Evolutionary conservation across 192 early-diverging fungal species (phyloP).

Genomic region (Coemansia sp.): DNA sequence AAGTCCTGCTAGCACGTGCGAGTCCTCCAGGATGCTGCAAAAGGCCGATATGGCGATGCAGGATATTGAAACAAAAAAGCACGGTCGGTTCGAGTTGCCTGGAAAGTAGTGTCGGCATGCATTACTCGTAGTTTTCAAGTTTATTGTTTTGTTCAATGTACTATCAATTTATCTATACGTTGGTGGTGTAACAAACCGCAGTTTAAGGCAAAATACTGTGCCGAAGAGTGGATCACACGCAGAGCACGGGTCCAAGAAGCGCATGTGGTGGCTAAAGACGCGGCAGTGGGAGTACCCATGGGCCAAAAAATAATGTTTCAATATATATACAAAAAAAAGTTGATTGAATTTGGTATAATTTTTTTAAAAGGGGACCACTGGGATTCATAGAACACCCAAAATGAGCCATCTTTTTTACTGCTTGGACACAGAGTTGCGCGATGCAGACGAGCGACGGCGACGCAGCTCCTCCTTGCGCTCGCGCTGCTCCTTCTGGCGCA

Average conservation of each 20-base stretch:
- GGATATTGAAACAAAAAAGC: neutral
- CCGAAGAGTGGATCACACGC: constrained; percentile 73
- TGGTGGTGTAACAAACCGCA: no score
- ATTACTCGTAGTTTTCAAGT: neutral
- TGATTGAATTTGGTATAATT: neutral
- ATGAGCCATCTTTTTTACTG: constrained; percentile 40
- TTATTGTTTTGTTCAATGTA: constrained; percentile 4
- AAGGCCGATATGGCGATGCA: neutral
- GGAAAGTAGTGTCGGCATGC: neutral
- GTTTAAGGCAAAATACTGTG: constrained; percentile 82
- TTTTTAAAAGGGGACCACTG: no score
- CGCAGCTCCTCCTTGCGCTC: constrained; percentile 76
- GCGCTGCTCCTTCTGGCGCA: constrained; percentile 94
- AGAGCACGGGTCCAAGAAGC: constrained; percentile 71
- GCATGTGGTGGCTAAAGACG: constrained; percentile 83
- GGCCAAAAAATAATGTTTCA: constrained; percentile 28
- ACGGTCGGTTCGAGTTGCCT: neutral
- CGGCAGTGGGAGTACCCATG: constrained; percentile 66
- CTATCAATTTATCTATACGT: constrained; percentile 6
- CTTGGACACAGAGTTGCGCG: constrained; percentile 57
- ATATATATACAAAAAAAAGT: neutral
- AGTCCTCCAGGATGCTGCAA: neutral
- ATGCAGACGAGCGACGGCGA: constrained; percentile 55
- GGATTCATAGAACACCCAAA: no score
- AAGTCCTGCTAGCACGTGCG: constrained; percentile 15